Evolutionary conservation across 2,329 filamentous ascomycete genomes (phyloP).

Genomic region (Talaromyces sp.): DNA sequence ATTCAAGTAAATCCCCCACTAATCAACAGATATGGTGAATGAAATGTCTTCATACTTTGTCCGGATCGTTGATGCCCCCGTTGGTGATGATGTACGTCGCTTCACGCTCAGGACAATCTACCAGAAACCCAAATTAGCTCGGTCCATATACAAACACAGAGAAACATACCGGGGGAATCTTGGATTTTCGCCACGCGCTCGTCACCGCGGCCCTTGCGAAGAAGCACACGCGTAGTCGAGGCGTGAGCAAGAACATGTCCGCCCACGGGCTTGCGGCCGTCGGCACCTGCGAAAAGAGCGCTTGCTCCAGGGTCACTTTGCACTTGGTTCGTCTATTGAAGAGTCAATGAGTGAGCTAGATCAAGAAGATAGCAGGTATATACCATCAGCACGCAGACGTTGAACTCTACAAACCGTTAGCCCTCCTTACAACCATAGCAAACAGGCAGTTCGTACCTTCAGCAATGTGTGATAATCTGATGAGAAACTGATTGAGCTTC

Average conservation of each 20-base stretch:
- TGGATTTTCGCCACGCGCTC: conserved; percentile 65
- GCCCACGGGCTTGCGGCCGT: conserved; percentile 61
- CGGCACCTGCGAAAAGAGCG: conserved; percentile 60
- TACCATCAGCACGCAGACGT: conserved; percentile 59
- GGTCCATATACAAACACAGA: neutral
- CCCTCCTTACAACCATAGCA: neutral
- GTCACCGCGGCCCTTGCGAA: conserved; percentile 63
- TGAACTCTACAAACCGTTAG: conserved; percentile 52
- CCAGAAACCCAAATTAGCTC: conserved; percentile 9
- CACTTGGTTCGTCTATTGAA: conserved; percentile 59
- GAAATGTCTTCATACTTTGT: conserved; percentile 45
- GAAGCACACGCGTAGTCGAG: conserved; percentile 59
- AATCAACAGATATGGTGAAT: neutral
- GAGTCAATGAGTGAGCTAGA: conserved; percentile 3
- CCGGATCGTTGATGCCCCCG: conserved; percentile 62
- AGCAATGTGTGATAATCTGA: conserved; percentile 58
- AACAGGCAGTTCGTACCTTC: conserved; percentile 41
- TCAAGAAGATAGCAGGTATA: conserved; percentile 4
- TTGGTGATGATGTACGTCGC: conserved; percentile 66
- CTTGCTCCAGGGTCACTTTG: conserved; percentile 65
- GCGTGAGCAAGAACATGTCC: conserved; percentile 66
- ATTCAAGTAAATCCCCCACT: neutral
- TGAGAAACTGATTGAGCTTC: conserved; percentile 60
- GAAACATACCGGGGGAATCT: conserved; percentile 54
- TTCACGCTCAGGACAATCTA: conserved; percentile 63